Percentiles rank a stretch among this genome's conserved stretches.
Conservation (phyloP, 2,329 filamentous ascomycete genomes). For the Escovopsis sp. region DNA sequence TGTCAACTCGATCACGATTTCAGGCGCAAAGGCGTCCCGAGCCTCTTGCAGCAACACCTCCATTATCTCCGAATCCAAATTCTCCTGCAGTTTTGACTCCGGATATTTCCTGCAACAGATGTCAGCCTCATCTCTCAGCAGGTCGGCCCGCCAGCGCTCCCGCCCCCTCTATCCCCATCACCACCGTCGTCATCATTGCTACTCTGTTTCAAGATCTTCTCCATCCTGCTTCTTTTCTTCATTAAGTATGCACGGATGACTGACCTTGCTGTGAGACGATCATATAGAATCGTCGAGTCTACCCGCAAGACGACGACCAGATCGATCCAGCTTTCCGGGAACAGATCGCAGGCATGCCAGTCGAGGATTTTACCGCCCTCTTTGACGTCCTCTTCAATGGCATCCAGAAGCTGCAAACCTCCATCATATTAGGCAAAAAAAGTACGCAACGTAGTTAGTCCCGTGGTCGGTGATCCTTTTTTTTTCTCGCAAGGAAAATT, state of each 20-base stretch:
- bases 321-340: slow-evolving; percentile 87
- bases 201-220: no score
- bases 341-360: slow-evolving; percentile 95
- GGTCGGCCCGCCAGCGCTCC: no score
- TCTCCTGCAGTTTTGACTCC: slow-evolving; percentile 84
- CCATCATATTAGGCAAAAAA: no score
- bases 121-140: background rate
- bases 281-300: slow-evolving; percentile 67
- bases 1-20: slow-evolving; percentile 76
- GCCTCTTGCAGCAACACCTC: slow-evolving; percentile 86
- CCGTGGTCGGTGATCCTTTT: background rate
- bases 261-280: slow-evolving; percentile 48
- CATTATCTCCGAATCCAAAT: slow-evolving; percentile 95
- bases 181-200: no score
- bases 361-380: slow-evolving; percentile 80
- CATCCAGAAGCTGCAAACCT: slow-evolving; percentile 82
- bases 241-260: background rate
- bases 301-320: slow-evolving; percentile 82
- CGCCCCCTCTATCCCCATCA: no score
- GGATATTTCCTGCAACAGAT: slow-evolving; percentile 48
- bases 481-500: background rate
- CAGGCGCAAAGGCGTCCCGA: slow-evolving; percentile 66
- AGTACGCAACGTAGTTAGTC: background rate
- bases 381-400: slow-evolving; percentile 67
- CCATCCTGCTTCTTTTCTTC: no score